These are phyloP conservation scores for Geotrichum australiense DNA, from an alignment of 1,139 yeast species.

Conservation along the genomic window DNA sequence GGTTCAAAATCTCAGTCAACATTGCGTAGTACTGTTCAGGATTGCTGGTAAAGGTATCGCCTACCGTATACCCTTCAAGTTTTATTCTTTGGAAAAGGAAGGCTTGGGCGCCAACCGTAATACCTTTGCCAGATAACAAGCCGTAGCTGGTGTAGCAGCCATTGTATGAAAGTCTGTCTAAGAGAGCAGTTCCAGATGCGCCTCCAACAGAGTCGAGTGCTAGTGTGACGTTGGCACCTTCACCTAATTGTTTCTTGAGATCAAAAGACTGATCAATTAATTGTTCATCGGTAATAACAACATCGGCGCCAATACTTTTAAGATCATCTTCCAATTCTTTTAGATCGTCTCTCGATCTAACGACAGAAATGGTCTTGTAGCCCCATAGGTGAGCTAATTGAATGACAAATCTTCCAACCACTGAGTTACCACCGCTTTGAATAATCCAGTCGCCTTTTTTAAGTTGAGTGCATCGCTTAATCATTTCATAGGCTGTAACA, in stretches of 20 bases:
- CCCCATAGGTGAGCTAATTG: conserved; percentile 80
- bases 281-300: conserved; percentile 85
- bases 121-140: conserved; percentile 96
- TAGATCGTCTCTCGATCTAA: conserved; percentile 75
- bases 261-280: too few relatives aligned
- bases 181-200: conserved; percentile 67
- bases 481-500: conserved; percentile 84
- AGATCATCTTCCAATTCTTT: conserved; percentile 56
- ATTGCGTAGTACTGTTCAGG: conserved; percentile 42
- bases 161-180: conserved; percentile 70
- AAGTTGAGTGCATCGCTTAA: conserved; percentile 60
- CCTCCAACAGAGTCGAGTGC: conserved; percentile 96
- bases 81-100: conserved; percentile 85
- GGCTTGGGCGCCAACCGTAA: conserved; percentile 75
- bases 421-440: conserved; percentile 95
- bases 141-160: conserved; percentile 84
- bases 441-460: conserved; percentile 81
- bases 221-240: conserved; percentile 48
- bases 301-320: conserved; percentile 66
- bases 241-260: too few relatives aligned
- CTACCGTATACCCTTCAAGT: conserved; percentile 90
- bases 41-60: conserved; percentile 61
- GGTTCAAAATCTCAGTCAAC: conserved; percentile 52
- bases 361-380: conserved; percentile 74
- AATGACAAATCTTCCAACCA: conserved; percentile 89